A percentile compares a stretch with the other conserved stretches of the same genome.
These are phyloP conservation scores for Evansstolkia leycettana DNA, from an alignment of 495 filamentous ascomycete species.

Conservation along the genomic window DNA sequence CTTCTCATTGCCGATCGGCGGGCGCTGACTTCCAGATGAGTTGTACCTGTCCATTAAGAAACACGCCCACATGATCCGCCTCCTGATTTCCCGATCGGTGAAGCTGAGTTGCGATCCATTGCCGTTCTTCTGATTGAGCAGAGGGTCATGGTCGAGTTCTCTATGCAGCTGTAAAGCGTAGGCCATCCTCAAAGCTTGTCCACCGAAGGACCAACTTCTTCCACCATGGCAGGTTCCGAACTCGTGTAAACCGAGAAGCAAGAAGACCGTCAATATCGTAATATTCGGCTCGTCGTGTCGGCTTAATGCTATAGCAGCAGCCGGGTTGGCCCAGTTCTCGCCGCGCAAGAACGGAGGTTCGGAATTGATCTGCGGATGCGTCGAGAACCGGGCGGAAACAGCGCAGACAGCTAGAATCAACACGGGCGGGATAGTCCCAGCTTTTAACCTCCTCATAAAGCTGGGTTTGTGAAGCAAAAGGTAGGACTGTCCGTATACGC, in stretches of 20 bases:
- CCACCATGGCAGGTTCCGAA: conserved; percentile 97
- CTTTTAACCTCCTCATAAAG: conserved; percentile 74
- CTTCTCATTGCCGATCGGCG: conserved; percentile 82
- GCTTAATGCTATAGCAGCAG: conserved; percentile 70
- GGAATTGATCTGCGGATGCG: conserved; percentile 71
- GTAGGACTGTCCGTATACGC: conserved; percentile 90
- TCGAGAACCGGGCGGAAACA: conserved; percentile 89
- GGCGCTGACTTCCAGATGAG: conserved; percentile 87
- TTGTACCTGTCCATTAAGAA: conserved; percentile 97
- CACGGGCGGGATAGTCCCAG: conserved; percentile 66
- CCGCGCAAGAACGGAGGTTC: conserved; percentile 83
- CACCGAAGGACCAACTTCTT: conserved; percentile 87
- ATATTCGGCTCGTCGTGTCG: conserved; percentile 93
- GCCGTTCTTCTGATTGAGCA: conserved; percentile 43
- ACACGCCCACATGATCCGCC: conserved; percentile 95
- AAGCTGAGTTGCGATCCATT: conserved; percentile 61
- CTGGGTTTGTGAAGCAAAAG: conserved; percentile 94
- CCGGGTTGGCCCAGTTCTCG: conserved; percentile 77
- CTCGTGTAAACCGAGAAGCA: conserved; percentile 84
- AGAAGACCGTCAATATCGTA: conserved; percentile 77
- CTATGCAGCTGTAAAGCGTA: conserved; percentile 90
- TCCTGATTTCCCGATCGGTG: conserved; percentile 83
- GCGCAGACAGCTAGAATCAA: conserved; percentile 86
- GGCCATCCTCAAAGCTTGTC: conserved; percentile 92
- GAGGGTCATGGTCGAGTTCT: conserved; percentile 80